Conservation (phyloP, 352 stramenopile genomes). For the Phytophthora lateralis region DNA sequence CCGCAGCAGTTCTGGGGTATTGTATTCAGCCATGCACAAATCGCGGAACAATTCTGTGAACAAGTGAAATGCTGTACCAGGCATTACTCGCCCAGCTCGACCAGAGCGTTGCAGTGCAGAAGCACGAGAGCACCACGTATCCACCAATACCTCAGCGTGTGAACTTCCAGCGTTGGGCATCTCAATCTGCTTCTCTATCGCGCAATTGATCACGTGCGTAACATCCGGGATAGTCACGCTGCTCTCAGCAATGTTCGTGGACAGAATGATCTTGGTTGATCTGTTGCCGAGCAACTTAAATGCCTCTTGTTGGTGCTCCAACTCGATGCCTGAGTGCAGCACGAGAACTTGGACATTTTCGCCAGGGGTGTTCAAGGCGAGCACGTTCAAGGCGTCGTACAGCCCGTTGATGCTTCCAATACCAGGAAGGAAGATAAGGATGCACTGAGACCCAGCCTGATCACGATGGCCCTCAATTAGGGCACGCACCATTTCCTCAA, state of each 20-base stretch:
- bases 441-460: slow-evolving; percentile 58
- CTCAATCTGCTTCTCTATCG: slow-evolving; percentile 86
- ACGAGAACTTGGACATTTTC: slow-evolving; percentile 59
- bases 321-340: slow-evolving; percentile 72
- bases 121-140: slow-evolving; percentile 94
- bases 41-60: slow-evolving; percentile 76
- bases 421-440: slow-evolving; percentile 96
- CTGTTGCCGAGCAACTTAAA: slow-evolving; percentile 52
- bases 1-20: slow-evolving; percentile 79
- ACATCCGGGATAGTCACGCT: slow-evolving; percentile 97
- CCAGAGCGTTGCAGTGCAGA: slow-evolving; percentile 85
- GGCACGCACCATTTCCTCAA: slow-evolving; percentile 60
- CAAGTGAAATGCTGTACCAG: slow-evolving; percentile 92
- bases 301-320: slow-evolving; percentile 77
- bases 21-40: slow-evolving; percentile 78
- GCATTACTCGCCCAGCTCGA: slow-evolving; percentile 93
- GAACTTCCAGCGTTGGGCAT: slow-evolving; percentile 75
- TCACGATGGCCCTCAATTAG: slow-evolving; percentile 56
- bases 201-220: slow-evolving; percentile 87
- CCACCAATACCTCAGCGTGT: slow-evolving; percentile 73
- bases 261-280: slow-evolving; percentile 93
- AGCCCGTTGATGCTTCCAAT: slow-evolving; percentile 93
- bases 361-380: slow-evolving; percentile 24
- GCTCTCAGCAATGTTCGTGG: slow-evolving; percentile 97
- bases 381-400: slow-evolving; percentile 69